Evolutionary conservation across 2,329 filamentous ascomycete genomes (phyloP).

Genomic region (Cyanodermella asteris): DNA sequence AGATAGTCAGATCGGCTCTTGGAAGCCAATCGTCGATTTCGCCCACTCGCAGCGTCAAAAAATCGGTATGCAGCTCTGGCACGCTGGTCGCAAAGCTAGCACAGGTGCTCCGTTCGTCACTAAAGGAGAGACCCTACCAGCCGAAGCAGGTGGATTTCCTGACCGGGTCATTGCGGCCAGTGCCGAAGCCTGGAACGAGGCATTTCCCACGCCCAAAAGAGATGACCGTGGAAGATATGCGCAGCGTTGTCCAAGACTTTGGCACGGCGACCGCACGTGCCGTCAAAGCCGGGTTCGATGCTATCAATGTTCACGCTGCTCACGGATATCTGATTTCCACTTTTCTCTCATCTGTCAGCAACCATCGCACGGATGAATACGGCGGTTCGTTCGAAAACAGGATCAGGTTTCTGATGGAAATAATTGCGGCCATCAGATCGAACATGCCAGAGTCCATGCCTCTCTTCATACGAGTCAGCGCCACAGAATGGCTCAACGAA

Average conservation of each 20-base stretch:
- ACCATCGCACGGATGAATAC: constrained; percentile 25
- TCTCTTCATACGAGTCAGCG: constrained; percentile 15
- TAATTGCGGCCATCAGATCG: background rate
- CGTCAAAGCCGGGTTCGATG: constrained; percentile 28
- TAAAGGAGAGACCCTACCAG: too few species aligned
- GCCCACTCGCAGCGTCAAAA: constrained; percentile 42
- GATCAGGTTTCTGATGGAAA: background rate
- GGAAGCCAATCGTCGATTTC: constrained; percentile 18
- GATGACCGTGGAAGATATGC: constrained; percentile 33
- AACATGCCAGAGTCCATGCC: constrained; percentile 6
- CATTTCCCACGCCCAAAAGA: constrained; percentile 24
- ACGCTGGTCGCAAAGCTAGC: constrained; percentile 50
- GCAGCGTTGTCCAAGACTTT: constrained; percentile 29
- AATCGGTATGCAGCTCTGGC: constrained; percentile 53
- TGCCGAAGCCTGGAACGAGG: constrained; percentile 11
- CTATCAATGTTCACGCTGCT: constrained; percentile 29
- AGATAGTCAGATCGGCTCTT: constrained; percentile 16
- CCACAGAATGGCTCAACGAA: constrained; percentile 18
- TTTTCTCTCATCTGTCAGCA: constrained; percentile 18
- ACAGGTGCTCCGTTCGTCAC: constrained; percentile 41
- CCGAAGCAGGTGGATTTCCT: constrained; percentile 15
- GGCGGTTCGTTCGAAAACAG: constrained; percentile 13
- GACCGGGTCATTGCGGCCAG: constrained; percentile 11
- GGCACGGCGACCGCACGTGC: constrained; percentile 28
- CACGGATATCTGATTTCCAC: constrained; percentile 27